A percentile compares a stretch with the other conserved stretches of the same genome.
Conservation (phyloP, 768 basidiomycete genomes). For the Mycena filopes region DNA sequence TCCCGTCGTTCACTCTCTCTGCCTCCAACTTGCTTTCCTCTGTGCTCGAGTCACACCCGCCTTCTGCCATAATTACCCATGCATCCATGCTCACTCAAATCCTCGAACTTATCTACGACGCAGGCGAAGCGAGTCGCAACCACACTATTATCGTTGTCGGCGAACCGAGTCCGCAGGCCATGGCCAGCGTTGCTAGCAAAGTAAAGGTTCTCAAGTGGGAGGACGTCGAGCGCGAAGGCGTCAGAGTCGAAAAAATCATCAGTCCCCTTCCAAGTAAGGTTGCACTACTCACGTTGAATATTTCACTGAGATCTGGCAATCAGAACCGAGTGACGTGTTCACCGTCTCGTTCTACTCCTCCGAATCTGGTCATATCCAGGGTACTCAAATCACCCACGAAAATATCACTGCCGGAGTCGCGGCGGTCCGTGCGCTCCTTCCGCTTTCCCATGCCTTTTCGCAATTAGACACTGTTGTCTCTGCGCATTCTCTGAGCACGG, state of each 20-base stretch:
- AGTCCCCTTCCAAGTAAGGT: conserved; percentile 65
- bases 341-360: conserved; percentile 74
- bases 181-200: conserved; percentile 60
- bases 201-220: conserved; percentile 72
- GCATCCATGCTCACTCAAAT: conserved; percentile 73
- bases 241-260: conserved; percentile 56
- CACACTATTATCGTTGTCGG: conserved; percentile 80
- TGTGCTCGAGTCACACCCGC: conserved; percentile 72
- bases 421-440: conserved; percentile 79
- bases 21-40: conserved; percentile 70
- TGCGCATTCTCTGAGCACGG: conserved; percentile 74
- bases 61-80: conserved; percentile 79
- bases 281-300: not conserved
- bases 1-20: conserved; percentile 73
- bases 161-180: conserved; percentile 58
- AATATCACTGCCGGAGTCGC: conserved; percentile 93
- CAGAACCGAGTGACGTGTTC: conserved; percentile 72
- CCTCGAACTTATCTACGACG: conserved; percentile 77
- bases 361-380: conserved; percentile 63
- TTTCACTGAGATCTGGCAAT: conserved; percentile 19
- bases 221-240: conserved; percentile 77
- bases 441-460: conserved; percentile 73
- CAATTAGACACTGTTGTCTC: conserved; percentile 84
- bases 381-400: conserved; percentile 79
- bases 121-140: conserved; percentile 55